Percentiles rank a stretch among this genome's conserved stretches.
Evolutionary conservation across 495 filamentous ascomycete species (phyloP).

Genomic region (Pyronema domesticum): DNA sequence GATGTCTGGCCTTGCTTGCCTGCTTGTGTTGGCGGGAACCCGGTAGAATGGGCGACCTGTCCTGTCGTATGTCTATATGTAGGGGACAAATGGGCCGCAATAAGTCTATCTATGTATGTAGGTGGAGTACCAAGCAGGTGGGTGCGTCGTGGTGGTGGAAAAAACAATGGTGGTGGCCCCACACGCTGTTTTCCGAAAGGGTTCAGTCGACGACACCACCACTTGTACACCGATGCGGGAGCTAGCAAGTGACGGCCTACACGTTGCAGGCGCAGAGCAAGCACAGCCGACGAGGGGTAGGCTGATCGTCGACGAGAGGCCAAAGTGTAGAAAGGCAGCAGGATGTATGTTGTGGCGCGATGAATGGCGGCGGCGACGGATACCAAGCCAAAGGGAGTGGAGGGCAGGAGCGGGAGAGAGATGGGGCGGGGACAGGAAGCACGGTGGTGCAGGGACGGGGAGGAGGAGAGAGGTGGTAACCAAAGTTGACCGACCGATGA

Average conservation of each 20-base stretch:
- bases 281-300: neutral
- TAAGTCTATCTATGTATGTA: neutral
- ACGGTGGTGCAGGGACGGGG: too few relatives aligned
- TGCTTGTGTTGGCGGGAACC: neutral
- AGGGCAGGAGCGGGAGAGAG: neutral
- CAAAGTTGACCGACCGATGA: too few relatives aligned
- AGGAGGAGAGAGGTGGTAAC: too few relatives aligned
- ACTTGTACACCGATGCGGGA: neutral
- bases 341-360: neutral
- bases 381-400: neutral
- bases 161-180: neutral
- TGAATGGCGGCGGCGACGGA: neutral
- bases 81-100: neutral
- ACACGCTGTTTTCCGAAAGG: neutral
- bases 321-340: neutral
- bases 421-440: neutral
- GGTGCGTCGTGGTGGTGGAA: neutral
- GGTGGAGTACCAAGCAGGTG: neutral
- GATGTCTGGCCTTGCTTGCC: neutral
- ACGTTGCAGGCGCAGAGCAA: neutral
- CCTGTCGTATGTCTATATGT: neutral
- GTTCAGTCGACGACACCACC: neutral
- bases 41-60: neutral
- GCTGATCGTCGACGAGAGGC: neutral
- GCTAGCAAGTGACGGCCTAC: neutral